A percentile compares a stretch with the other conserved stretches of the same genome.
These are phyloP conservation scores for Solanum hybrid DNA, from an alignment of 305 asterid species.

Conservation along the genomic window DNA sequence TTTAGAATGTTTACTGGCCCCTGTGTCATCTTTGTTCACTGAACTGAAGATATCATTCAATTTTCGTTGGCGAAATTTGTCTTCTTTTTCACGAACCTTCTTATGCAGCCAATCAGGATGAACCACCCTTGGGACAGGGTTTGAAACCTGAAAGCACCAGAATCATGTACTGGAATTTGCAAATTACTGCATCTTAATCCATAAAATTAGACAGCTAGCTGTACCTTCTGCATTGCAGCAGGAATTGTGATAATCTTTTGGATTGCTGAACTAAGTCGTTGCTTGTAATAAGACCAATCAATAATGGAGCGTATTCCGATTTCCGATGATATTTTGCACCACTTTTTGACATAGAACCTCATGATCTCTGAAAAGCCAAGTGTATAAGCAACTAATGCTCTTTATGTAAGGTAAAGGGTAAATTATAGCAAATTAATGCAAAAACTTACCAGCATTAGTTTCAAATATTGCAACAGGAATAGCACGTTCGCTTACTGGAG, in stretches of 20 bases:
- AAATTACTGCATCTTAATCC: neutral
- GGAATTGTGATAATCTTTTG: constrained; percentile 96
- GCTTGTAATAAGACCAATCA: constrained; percentile 99
- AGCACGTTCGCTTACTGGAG: constrained; percentile 98
- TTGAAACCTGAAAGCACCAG: constrained; percentile 55
- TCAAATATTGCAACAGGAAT: constrained; percentile 98
- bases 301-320: constrained; percentile 89
- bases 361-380: constrained; percentile 54
- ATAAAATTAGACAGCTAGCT: neutral
- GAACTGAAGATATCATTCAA: constrained; percentile 72
- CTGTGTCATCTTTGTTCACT: constrained; percentile 31
- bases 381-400: neutral
- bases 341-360: constrained; percentile 82
- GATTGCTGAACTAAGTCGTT: constrained; percentile 86
- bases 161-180: neutral
- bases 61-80: constrained; percentile 87
- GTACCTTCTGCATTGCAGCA: constrained; percentile 99
- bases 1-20: constrained; percentile 23
- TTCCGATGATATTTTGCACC: constrained; percentile 97
- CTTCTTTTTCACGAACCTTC: constrained; percentile 97
- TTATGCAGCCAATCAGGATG: constrained; percentile 99
- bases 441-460: constrained; percentile 63
- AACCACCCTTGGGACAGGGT: constrained; percentile 97
- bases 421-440: neutral
- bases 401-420: neutral